A percentile compares a stretch with the other conserved stretches of the same genome.
Conservation (phyloP, 441 rosid species). For the Pelargonium myrrhifolium region DNA sequence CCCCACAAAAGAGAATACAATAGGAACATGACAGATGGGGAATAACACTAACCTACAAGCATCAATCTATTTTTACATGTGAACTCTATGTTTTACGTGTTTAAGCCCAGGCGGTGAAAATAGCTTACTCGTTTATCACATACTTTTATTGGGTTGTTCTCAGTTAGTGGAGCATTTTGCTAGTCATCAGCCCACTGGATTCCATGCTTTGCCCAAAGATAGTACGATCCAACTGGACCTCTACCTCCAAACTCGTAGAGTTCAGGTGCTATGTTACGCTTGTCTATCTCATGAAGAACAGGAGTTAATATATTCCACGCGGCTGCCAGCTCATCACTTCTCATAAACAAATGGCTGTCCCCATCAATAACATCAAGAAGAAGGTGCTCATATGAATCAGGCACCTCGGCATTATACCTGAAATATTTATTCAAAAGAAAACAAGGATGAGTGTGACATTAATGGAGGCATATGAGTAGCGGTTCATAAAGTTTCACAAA, state of each 20-base stretch:
- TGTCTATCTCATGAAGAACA: constrained; percentile 50
- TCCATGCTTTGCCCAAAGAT: constrained; percentile 48
- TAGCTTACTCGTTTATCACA: not conserved
- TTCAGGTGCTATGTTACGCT: constrained; percentile 49
- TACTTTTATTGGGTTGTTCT: not conserved
- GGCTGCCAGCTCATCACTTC: constrained; percentile 71
- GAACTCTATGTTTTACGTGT: not conserved
- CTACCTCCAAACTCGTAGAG: constrained; percentile 66
- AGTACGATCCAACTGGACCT: constrained; percentile 66
- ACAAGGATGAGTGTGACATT: not conserved
- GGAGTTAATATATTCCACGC: constrained; percentile 63
- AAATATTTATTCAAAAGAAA: constrained; percentile 6
- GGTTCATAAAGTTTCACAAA: not conserved
- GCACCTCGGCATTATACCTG: constrained; percentile 62
- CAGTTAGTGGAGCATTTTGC: not conserved
- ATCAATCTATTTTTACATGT: not conserved
- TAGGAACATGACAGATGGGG: not conserved
- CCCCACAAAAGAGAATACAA: too few relatives aligned
- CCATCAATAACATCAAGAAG: constrained; percentile 77
- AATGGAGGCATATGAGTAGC: not conserved
- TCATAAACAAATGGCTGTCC: constrained; percentile 71
- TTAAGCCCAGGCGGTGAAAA: not conserved
- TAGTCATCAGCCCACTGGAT: not conserved
- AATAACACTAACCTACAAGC: not conserved
- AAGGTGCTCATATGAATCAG: constrained; percentile 71